A percentile compares a stretch with the other conserved stretches of the same genome.
Conservation (phyloP, 2,329 filamentous ascomycete genomes). For the Periconia sp. region DNA sequence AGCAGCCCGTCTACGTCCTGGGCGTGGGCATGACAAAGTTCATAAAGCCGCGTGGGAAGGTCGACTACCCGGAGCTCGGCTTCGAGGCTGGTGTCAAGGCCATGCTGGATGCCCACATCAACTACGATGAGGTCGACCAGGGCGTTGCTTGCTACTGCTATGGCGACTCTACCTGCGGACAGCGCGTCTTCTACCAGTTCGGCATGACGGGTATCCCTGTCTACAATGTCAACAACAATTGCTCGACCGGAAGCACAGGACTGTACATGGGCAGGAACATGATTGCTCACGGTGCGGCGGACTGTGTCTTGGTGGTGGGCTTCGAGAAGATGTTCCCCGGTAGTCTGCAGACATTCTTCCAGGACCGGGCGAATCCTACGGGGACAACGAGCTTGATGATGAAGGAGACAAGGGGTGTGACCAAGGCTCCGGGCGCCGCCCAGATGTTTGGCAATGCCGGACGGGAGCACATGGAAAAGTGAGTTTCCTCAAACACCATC, state of each 20-base stretch:
- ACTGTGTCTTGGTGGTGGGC: slow-evolving; percentile 89
- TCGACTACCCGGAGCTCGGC: slow-evolving; percentile 92
- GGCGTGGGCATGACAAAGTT: slow-evolving; percentile 99
- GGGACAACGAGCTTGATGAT: slow-evolving; percentile 78
- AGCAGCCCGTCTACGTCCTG: slow-evolving; percentile 78
- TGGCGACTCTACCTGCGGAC: slow-evolving; percentile 91
- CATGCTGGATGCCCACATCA: slow-evolving; percentile 83
- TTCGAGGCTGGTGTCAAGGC: slow-evolving; percentile 93
- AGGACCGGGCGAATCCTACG: slow-evolving; percentile 82
- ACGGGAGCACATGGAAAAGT: slow-evolving; percentile 93
- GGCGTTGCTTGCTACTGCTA: slow-evolving; percentile 98
- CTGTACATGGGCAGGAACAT: slow-evolving; percentile 82
- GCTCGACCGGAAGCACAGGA: slow-evolving; percentile 92
- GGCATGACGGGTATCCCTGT: slow-evolving; percentile 96
- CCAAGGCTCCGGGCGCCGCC: slow-evolving; percentile 82
- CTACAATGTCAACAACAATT: slow-evolving; percentile 99
- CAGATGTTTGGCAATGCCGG: slow-evolving; percentile 97
- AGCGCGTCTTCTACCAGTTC: slow-evolving; percentile 98
- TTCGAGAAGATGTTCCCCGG: slow-evolving; percentile 99
- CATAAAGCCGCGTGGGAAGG: slow-evolving; percentile 93
- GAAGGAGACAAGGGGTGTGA: slow-evolving; percentile 78
- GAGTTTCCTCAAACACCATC: slow-evolving; percentile 37
- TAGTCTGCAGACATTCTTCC: slow-evolving; percentile 81
- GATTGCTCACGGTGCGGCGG: slow-evolving; percentile 78
- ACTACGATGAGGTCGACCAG: slow-evolving; percentile 94